Base-by-base conservation (phyloP, 768 basidiomycete genomes). In the Russula abietina region DNA sequence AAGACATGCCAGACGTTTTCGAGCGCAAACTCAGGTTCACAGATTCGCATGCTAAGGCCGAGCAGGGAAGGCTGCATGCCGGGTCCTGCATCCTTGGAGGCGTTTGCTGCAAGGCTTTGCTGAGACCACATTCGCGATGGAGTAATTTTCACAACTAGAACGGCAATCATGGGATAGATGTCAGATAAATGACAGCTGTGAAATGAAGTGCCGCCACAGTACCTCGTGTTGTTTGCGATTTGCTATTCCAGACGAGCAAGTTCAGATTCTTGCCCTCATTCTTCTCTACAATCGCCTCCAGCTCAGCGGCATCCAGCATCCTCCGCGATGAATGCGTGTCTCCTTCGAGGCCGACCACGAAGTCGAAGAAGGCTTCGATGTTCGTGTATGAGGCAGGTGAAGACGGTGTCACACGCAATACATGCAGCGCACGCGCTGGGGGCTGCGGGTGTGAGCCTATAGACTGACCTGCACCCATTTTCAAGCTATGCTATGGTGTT, bases 1-100 rank as follows among this genome's bases (percentile, higher is more conserved):
- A 99, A 79, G 45, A 99, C 93, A 74, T 98, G 97, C 95, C 97
- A 99, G 6, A 99, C 94, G 66, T 89, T 92, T 70, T 98, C 93
- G 22, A 91, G 78, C 17, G 96, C 89, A 55, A 83, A 80, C 69
- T 91, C 88, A 4, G 96, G 94, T 71, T 91, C 84, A 71, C 97
- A 99, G 71, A 98, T 82, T 24, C 96, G 84, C 84, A 98, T 87
- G 70, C 90, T 93, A 8, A 99, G 79, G 0, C 97, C 97, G 28
- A 99, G 80, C n/a, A 98, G 74, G 10, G 94, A 96, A 4, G 96
- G 95, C 69, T 90, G 87, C 5, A 79, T 74, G 22, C 75, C 76
- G 8, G 75, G 66, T 45, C 75, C 78, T 17, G 78, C 71, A 58
- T 78, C 77, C 65, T 76, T 73, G 39, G 69, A 73, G 12, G 75